phyloP scores from a whole-genome alignment of 2,329 filamentous ascomycete genomes.

The Cladorrhinum sp. region DNA sequence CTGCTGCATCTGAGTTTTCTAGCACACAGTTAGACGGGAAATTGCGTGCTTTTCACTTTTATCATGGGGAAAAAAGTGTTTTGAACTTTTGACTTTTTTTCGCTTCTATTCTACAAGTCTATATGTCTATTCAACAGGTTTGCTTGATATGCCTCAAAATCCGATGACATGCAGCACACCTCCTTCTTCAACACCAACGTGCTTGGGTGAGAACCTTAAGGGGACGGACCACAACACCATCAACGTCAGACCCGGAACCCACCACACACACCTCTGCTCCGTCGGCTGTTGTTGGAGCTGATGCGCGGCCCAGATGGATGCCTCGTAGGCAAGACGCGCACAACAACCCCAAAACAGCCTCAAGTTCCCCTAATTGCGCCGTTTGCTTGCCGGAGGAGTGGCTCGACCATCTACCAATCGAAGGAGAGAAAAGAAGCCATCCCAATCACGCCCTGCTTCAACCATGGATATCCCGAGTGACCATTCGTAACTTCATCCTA shows the following conservation, averaged over 20 bases:
- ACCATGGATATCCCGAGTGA: conserved; percentile 13
- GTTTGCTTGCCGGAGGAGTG: not conserved
- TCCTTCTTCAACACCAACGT: not conserved
- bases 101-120: not conserved
- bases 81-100: not conserved
- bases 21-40: not conserved
- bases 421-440: conserved; percentile 4
- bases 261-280: not conserved
- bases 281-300: not conserved
- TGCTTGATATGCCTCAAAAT: not conserved
- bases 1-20: not conserved
- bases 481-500: conserved; percentile 17
- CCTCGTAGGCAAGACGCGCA: not conserved
- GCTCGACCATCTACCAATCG: conserved; percentile 7
- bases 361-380: conserved; percentile 2
- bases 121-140: not conserved
- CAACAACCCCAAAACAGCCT: not conserved
- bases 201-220: not conserved
- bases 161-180: not conserved
- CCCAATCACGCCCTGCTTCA: conserved; percentile 8
- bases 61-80: not conserved
- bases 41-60: not conserved
- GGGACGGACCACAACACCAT: not conserved
- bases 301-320: not conserved
- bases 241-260: not conserved